Conservation (phyloP, 306 rosid genomes). For the Erythrophleum fordii region DNA sequence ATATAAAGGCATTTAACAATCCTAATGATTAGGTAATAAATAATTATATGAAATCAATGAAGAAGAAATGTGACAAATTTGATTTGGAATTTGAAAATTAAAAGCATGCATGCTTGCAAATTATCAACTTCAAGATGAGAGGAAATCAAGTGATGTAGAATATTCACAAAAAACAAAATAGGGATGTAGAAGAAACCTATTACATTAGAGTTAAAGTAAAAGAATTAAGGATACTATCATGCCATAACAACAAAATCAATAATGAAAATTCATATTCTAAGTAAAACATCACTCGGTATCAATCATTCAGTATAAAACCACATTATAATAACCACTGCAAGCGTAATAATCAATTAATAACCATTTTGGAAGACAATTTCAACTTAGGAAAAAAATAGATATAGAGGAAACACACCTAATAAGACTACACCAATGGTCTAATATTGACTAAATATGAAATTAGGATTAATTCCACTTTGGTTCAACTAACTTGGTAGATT, state of each 20-base stretch:
- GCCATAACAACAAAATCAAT: constrained; percentile 18
- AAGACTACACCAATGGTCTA: constrained; percentile 37
- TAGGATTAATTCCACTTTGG: too few species aligned
- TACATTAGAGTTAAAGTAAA: neutral
- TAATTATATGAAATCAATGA: constrained; percentile 23
- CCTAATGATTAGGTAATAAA: constrained; percentile 27
- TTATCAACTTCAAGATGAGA: neutral
- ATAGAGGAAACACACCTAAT: constrained; percentile 29
- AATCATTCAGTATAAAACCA: constrained; percentile 31
- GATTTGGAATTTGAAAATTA: constrained; percentile 3
- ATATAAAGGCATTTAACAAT: constrained; percentile 27
- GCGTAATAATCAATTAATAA: constrained; percentile 39
- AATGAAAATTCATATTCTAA: neutral
- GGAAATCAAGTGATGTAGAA: constrained; percentile 29
- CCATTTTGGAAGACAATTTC: constrained; percentile 21
- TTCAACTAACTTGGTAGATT: too few species aligned
- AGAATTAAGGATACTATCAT: neutral
- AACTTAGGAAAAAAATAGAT: constrained; percentile 15
- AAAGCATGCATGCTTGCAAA: neutral
- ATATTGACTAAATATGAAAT: too few species aligned
- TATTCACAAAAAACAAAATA: constrained; percentile 22
- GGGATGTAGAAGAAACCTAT: neutral
- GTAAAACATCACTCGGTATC: constrained; percentile 15
- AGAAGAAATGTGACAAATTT: constrained; percentile 24
- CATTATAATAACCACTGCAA: constrained; percentile 31